Conservation (phyloP, 2,329 filamentous ascomycete species). For the Phoma sp. region DNA sequence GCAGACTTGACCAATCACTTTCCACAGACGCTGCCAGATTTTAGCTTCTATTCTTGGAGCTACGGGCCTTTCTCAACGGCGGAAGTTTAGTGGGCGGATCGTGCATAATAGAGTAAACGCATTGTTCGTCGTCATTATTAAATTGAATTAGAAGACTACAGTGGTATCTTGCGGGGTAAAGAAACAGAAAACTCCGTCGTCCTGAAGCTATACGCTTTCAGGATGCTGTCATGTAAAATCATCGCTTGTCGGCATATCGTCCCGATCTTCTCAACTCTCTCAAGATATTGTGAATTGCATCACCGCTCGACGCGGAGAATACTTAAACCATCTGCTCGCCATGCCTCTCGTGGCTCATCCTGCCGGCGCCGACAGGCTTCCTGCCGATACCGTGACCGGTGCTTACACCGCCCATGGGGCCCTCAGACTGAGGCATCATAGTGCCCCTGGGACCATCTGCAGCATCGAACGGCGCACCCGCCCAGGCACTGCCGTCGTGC, state of each 20-base stretch:
- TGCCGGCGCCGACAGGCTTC: slow-evolving; percentile 36
- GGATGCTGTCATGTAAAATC: not conserved
- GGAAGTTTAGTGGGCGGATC: no score
- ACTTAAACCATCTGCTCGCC: slow-evolving; percentile 40
- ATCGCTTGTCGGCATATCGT: not conserved
- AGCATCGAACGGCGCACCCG: slow-evolving; percentile 54
- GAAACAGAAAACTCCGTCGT: not conserved
- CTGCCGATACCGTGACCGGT: slow-evolving; percentile 35
- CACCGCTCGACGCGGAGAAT: not conserved
- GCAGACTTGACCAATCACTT: no score
- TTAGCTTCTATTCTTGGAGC: no score
- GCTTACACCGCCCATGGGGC: slow-evolving; percentile 31
- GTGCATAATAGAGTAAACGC: no score
- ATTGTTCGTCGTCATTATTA: not conserved
- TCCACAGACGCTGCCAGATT: no score
- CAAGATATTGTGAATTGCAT: no score
- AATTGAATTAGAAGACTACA: not conserved
- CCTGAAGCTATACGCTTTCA: not conserved
- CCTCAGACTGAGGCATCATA: slow-evolving; percentile 38
- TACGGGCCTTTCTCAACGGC: no score
- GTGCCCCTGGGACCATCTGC: slow-evolving; percentile 45
- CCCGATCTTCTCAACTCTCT: not conserved
- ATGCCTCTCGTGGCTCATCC: slow-evolving; percentile 19
- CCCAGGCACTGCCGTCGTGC: slow-evolving; percentile 47
- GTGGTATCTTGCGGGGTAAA: slow-evolving; percentile 11